Evolutionary conservation across 2,329 filamentous ascomycete species (phyloP).

Genomic region (Diplodia intermedia): DNA sequence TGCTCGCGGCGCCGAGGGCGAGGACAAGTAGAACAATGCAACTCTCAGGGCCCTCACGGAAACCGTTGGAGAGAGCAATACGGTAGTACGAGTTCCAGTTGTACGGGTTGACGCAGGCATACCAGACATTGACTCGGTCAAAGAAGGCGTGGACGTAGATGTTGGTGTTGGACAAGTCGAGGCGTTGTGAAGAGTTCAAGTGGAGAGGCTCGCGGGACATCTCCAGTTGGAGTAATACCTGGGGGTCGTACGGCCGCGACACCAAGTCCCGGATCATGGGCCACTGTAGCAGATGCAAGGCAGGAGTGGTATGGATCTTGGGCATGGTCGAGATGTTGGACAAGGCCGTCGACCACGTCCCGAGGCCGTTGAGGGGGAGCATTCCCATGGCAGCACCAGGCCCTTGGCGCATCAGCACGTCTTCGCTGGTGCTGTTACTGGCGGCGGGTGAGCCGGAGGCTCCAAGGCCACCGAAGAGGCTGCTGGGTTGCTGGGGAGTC

Average conservation of each 20-base stretch:
- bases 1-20: conserved; percentile 77
- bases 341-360: conserved; percentile 70
- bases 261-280: conserved; percentile 80
- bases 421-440: conserved; percentile 55
- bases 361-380: conserved; percentile 63
- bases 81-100: conserved; percentile 79
- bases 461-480: conserved; percentile 20
- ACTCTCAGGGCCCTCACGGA: conserved; percentile 79
- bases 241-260: conserved; percentile 77
- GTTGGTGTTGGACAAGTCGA: conserved; percentile 76
- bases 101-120: conserved; percentile 83
- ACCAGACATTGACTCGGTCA: conserved; percentile 82
- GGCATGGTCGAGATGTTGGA: conserved; percentile 85
- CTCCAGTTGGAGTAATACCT: conserved; percentile 81
- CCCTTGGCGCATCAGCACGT: conserved; percentile 49
- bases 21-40: conserved; percentile 82
- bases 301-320: conserved; percentile 81
- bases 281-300: conserved; percentile 79
- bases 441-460: conserved; percentile 48
- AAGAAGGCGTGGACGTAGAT: conserved; percentile 82
- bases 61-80: conserved; percentile 75
- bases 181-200: conserved; percentile 62
- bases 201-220: conserved; percentile 79
- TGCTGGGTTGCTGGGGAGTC: conserved; percentile 65
- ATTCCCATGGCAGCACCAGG: conserved; percentile 47